Percentiles rank a stretch among this genome's conserved stretches.
These are phyloP conservation scores for Diaporthe sp. DNA, from an alignment of 2,329 filamentous ascomycete genomes.

Conservation along the genomic window DNA sequence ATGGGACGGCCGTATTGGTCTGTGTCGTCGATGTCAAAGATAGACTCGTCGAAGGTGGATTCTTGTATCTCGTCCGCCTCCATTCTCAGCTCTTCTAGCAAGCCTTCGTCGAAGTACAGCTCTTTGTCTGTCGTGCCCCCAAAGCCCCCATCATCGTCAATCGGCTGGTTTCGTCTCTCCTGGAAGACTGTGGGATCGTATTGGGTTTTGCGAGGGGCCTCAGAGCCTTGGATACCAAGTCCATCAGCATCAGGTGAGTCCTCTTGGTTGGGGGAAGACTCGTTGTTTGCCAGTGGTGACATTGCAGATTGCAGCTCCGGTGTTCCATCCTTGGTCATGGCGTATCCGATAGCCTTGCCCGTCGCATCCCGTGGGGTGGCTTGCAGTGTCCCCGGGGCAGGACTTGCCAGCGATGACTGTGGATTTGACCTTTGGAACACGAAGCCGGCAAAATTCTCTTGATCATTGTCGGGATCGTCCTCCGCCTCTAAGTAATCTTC, in stretches of 20 bases:
- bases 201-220: conserved; percentile 39
- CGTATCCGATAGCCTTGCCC: conserved; percentile 69
- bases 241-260: conserved; percentile 48
- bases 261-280: conserved; percentile 2
- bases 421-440: conserved; percentile 68
- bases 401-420: conserved; percentile 63
- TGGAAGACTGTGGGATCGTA: conserved; percentile 40
- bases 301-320: conserved; percentile 43
- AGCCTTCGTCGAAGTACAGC: conserved; percentile 77
- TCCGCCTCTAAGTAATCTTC: conserved; percentile 43
- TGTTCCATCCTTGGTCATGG: conserved; percentile 61
- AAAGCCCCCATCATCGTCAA: conserved; percentile 17
- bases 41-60: conserved; percentile 76
- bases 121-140: conserved; percentile 63
- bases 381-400: conserved; percentile 59
- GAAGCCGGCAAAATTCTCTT: conserved; percentile 73
- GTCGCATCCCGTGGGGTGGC: conserved; percentile 67
- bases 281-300: conserved; percentile 38
- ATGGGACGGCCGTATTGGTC: conserved; percentile 72
- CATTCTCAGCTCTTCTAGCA: conserved; percentile 59
- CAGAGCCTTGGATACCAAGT: conserved; percentile 58
- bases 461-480: conserved; percentile 65
- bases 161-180: conserved; percentile 35
- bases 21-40: conserved; percentile 78
- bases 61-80: conserved; percentile 65